These are phyloP conservation scores for Tremellales sp. DNA, from an alignment of 1,284 basidiomycete species.

Conservation along the genomic window DNA sequence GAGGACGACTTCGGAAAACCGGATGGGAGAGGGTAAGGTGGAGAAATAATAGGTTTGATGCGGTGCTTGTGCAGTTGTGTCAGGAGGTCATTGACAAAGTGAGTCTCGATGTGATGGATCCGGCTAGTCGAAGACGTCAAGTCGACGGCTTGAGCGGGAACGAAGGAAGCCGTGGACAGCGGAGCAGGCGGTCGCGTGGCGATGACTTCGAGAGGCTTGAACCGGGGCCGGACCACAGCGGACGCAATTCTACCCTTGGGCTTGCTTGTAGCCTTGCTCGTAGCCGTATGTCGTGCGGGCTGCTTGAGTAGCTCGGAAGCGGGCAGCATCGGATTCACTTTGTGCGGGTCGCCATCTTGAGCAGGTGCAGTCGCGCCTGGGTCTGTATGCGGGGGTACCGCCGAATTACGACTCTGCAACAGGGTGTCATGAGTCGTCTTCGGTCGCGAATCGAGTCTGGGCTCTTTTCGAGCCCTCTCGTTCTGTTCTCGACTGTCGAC, in stretches of 20 bases:
- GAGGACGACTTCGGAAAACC: not conserved
- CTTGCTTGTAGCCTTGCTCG: not conserved
- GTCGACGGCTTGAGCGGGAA: not conserved
- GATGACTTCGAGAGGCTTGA: not conserved
- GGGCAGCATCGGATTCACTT: too few species aligned
- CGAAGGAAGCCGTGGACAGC: too few species aligned
- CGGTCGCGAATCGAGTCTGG: too few species aligned
- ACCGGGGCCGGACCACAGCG: not conserved
- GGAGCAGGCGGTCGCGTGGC: not conserved
- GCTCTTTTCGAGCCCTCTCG: too few species aligned
- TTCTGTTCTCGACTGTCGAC: too few species aligned
- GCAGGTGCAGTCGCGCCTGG: not conserved
- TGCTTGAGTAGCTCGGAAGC: too few species aligned
- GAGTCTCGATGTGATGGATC: constrained; percentile 5
- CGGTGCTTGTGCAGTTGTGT: constrained; percentile 10
- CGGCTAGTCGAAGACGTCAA: not conserved
- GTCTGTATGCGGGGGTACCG: too few species aligned
- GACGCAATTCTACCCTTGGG: not conserved
- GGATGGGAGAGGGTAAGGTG: not conserved
- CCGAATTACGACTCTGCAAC: too few species aligned
- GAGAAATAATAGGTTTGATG: not conserved
- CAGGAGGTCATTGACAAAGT: constrained; percentile 14
- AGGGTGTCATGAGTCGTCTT: too few species aligned
- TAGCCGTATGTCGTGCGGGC: too few species aligned
- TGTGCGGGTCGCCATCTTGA: too few species aligned